Conservation (phyloP, 2,329 filamentous ascomycete genomes). For the Aureobasidium sp. region DNA sequence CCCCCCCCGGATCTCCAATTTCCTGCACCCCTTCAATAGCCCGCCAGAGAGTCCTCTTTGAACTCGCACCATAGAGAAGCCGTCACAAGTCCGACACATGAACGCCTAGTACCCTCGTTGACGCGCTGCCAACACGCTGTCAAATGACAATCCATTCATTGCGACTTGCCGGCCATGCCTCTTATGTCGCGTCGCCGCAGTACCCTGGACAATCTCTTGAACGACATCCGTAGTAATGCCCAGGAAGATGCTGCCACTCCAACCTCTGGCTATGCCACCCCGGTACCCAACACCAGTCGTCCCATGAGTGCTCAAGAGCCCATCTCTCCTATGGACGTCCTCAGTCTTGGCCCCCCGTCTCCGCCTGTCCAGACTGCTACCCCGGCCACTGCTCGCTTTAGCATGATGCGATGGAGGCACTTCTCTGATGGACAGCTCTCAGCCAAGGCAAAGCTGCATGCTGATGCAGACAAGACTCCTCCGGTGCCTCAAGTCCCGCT, state of each 20-base stretch:
- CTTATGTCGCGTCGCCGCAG: conserved; percentile 35
- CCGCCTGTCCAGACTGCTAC: conserved; percentile 17
- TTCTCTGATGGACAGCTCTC: conserved; percentile 89
- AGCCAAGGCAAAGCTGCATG: conserved; percentile 63
- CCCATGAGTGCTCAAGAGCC: conserved; percentile 12
- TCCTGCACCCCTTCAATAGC: neutral
- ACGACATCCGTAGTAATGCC: conserved; percentile 13
- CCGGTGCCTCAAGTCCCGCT: conserved; percentile 38
- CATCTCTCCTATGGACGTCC: neutral
- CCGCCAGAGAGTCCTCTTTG: neutral
- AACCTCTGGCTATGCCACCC: conserved; percentile 11
- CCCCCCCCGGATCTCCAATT: conserved; percentile 10
- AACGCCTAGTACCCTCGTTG: neutral
- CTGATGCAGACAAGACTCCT: conserved; percentile 47
- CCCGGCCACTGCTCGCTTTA: conserved; percentile 46
- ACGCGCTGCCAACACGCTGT: neutral
- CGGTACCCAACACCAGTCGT: neutral
- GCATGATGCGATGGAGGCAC: conserved; percentile 77
- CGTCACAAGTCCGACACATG: conserved; percentile 1
- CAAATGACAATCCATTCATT: conserved; percentile 4
- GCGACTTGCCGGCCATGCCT: conserved; percentile 26
- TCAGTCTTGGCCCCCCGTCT: conserved; percentile 14
- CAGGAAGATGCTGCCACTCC: conserved; percentile 9
- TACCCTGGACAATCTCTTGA: conserved; percentile 34
- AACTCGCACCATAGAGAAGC: neutral